phyloP scores from a whole-genome alignment of 169 alveolate species.

The Hammondia hammondi region DNA sequence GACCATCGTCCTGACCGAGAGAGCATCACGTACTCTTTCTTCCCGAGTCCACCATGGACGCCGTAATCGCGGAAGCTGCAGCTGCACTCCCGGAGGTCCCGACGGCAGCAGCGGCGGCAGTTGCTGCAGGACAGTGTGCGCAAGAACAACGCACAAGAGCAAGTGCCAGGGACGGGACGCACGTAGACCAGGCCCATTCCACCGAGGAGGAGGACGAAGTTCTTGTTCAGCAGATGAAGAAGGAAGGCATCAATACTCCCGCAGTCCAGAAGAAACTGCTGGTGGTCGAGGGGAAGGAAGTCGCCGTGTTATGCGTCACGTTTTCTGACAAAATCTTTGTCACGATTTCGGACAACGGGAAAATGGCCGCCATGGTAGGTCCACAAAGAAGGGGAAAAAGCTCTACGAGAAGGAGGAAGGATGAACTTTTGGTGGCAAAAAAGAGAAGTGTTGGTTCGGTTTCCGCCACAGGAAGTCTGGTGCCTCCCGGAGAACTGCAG shows the following conservation, averaged over 20 bases:
- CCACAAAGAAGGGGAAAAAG: background rate
- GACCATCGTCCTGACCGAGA: too few species aligned
- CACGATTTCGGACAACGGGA: constrained; percentile 32
- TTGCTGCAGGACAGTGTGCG: background rate
- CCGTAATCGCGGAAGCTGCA: background rate
- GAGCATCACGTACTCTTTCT: too few species aligned
- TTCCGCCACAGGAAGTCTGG: too few species aligned
- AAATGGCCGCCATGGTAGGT: constrained; percentile 29
- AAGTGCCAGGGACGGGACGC: background rate
- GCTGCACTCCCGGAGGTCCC: constrained; percentile 18
- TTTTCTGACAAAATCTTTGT: background rate
- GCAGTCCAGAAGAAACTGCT: background rate
- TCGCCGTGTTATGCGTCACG: background rate
- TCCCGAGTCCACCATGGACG: background rate
- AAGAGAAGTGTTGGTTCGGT: too few species aligned
- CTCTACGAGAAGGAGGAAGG: too few species aligned
- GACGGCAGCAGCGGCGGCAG: background rate
- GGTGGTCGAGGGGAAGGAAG: background rate
- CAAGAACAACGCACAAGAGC: background rate
- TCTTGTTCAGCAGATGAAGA: background rate
- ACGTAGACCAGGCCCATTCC: background rate
- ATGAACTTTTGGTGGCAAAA: too few species aligned
- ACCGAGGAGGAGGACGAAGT: background rate
- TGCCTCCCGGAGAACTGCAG: background rate
- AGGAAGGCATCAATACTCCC: constrained; percentile 2